Evolutionary conservation across 179 eudicot genomes (phyloP), one percentile per base, ranked within the genome.

Genomic region (Sideroxylon spinosum): DNA sequence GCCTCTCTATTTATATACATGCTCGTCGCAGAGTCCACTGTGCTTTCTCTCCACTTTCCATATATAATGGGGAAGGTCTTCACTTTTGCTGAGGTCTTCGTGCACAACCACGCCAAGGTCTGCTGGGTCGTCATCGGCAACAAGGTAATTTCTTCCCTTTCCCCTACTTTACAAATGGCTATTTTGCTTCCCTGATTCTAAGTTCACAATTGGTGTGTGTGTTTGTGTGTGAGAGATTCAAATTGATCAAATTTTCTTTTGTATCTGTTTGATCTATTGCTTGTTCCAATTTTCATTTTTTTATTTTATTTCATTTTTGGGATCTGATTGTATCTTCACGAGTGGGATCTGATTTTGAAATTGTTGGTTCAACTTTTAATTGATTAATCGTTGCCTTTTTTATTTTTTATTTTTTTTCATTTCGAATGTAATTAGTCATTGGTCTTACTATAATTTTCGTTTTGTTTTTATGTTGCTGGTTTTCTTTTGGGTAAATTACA

Each of bases 71-170:
- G 68, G 26, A 81, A 81, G 72, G 78, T 81, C 9, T 81, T 25
- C 20, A 64, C 80, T 64, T 48, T 81, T 78, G 77, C 84, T 10
- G 77, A 81, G 77, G 84, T 72, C 32, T 29, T 80, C 12, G 20
- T 37, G 73, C 83, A 81, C 80, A 71, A 76, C 77, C n/a, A 9
- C 72, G 9, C 76, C 68, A 63, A 71, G 25, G 80, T 77, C 48
- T 81, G 80, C 55, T 81, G 84, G 84, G 74, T 81, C 8, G 59
- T 81, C 68, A 81, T 81, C 12, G 13, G 32, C n/a, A 78, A 78
- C 55, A 81, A 81, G 84, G 84, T 81, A 76, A 19, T 29, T 2
- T 9, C 20, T 6, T 9, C 16, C 8, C 63, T 59, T 59, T 3
- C 44, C 44, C 14, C 57, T 53, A 6, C 14, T 53, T 53, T 11